These are phyloP conservation scores for Berkeleyomyces rouxiae DNA, from an alignment of 2,329 filamentous ascomycete genomes.

Conservation along the genomic window DNA sequence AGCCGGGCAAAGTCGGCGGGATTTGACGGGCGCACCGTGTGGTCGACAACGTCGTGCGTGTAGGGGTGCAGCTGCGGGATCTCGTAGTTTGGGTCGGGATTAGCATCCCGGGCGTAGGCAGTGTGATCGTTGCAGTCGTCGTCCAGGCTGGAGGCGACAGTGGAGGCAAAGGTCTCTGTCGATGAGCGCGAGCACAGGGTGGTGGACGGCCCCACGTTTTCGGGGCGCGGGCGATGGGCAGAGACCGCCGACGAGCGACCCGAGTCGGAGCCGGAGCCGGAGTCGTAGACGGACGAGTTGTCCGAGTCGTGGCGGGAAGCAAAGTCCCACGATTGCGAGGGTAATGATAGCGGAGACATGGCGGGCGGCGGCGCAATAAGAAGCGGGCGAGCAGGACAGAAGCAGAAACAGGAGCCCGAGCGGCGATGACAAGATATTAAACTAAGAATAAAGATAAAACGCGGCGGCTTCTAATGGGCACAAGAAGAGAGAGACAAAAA, in stretches of 20 bases:
- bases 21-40: conserved; percentile 57
- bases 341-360: background rate
- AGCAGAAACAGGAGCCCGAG: background rate
- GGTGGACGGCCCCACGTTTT: conserved; percentile 25
- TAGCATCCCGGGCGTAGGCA: background rate
- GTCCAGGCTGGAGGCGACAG: conserved; percentile 45
- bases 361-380: background rate
- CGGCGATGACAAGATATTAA: background rate
- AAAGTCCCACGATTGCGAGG: background rate
- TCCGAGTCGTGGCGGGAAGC: conserved; percentile 15
- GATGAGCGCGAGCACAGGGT: conserved; percentile 40
- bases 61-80: conserved; percentile 42
- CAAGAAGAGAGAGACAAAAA: background rate
- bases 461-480: too few species aligned
- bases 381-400: background rate
- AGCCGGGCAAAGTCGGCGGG: conserved; percentile 67
- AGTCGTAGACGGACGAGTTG: conserved; percentile 16
- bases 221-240: background rate
- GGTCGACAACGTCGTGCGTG: conserved; percentile 42
- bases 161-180: conserved; percentile 66
- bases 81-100: conserved; percentile 19
- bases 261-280: background rate
- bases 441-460: too few species aligned
- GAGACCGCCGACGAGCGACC: background rate
- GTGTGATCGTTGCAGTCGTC: conserved; percentile 18